Conservation (phyloP, 2,329 filamentous ascomycete genomes). For the Colletotrichum sojae region DNA sequence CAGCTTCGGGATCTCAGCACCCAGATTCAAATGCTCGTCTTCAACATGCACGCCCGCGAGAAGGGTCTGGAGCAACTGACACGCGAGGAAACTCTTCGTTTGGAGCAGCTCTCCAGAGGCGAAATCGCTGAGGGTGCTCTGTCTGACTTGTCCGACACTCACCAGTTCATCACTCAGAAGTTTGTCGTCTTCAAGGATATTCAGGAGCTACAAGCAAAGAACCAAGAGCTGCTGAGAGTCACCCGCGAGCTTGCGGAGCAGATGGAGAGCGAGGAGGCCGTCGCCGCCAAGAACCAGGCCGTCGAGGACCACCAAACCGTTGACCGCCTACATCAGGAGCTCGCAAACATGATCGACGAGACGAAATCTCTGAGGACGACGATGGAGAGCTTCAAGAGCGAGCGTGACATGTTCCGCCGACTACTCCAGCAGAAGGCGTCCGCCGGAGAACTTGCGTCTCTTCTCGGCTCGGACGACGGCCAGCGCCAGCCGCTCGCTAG, state of each 20-base stretch:
- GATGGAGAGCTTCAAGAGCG: conserved; percentile 93
- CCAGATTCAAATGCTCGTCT: conserved; percentile 90
- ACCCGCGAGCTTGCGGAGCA: conserved; percentile 88
- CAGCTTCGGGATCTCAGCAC: conserved; percentile 91
- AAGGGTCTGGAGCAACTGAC: conserved; percentile 81
- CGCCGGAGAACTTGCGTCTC: conserved; percentile 74
- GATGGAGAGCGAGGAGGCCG: conserved; percentile 92
- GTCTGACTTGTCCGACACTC: conserved; percentile 85
- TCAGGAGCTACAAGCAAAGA: conserved; percentile 87
- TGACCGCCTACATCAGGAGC: conserved; percentile 78
- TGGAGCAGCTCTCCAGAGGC: conserved; percentile 83
- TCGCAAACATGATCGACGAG: conserved; percentile 85
- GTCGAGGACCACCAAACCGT: conserved; percentile 79
- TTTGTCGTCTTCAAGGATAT: conserved; percentile 92
- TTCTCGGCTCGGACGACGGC: conserved; percentile 78
- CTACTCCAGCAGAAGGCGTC: conserved; percentile 83
- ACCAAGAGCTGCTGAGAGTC: conserved; percentile 85
- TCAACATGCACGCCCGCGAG: conserved; percentile 87
- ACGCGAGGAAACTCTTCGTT: conserved; percentile 79
- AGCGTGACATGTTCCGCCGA: conserved; percentile 97
- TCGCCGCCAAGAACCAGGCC: conserved; percentile 74
- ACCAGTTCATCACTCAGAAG: conserved; percentile 89
- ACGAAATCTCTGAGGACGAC: conserved; percentile 85
- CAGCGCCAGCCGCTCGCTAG: conserved; percentile 69
- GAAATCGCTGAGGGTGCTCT: conserved; percentile 80